These are phyloP conservation scores for Ophiostoma tasmaniense DNA, from an alignment of 2,329 filamentous ascomycete genomes.

Conservation along the genomic window DNA sequence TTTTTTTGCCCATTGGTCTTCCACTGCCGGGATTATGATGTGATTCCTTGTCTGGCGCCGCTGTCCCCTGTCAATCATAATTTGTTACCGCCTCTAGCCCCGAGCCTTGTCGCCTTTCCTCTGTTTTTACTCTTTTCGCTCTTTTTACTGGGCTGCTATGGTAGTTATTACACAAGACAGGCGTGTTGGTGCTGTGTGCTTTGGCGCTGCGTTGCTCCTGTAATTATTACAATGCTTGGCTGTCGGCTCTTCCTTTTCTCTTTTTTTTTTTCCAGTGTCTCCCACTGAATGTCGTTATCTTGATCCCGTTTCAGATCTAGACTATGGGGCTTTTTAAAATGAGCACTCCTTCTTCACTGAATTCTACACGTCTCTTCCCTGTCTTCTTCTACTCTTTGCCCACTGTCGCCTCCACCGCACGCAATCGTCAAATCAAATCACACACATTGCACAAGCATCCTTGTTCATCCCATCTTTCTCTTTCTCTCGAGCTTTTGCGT, in stretches of 20 bases:
- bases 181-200: background rate
- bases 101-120: conserved; percentile 5
- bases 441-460: conserved; percentile 2
- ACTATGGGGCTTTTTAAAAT: background rate
- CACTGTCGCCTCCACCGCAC: conserved; percentile 1
- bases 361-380: background rate
- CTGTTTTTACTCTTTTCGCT: background rate
- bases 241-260: background rate
- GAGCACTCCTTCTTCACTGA: background rate
- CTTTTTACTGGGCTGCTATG: background rate
- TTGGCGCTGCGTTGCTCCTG: background rate
- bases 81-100: background rate
- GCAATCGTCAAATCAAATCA: conserved; percentile 14
- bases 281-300: background rate
- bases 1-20: background rate
- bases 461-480: background rate
- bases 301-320: background rate
- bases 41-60: background rate
- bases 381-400: background rate
- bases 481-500: background rate
- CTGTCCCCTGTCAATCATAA: conserved; percentile 4
- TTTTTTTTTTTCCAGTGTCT: background rate
- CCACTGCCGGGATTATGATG: background rate
- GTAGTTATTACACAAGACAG: background rate
- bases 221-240: background rate